Base-by-base conservation (phyloP, 2,329 filamentous ascomycete genomes). In the Hypoxylon sp. region DNA sequence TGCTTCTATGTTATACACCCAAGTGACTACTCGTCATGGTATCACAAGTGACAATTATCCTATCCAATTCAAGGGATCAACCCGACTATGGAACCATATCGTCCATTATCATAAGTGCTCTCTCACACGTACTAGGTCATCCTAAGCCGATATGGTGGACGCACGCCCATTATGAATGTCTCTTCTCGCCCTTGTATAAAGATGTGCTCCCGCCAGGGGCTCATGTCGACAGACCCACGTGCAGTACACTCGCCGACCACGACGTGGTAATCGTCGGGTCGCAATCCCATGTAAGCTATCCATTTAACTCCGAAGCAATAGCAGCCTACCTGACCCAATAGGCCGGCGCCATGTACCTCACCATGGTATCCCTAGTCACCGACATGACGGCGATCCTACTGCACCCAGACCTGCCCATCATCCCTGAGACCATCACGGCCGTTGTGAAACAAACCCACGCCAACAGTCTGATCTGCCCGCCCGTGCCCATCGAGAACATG, bases 141-240 rank as follows among this genome's bases (percentile, higher is more conserved):
- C 70, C 71, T 11, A 73, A 73, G 56, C 71, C 71, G 4, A 69
- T 73, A 6, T 72, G 69, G 63, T 73, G 71, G 70, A 73, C 65
- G 17, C 68, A 72, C 55, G 39, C 65, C 52, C 52, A 59, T 57
- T 56, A 58, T 43, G 41, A 58, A 28, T 68, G 37, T 20, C 50
- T 58, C 22, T 71, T 49, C 60, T 64, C 54, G 37, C 65, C 32
- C 30, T 43, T 65, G n/a, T 58, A 50, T 52, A 30, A 67, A 24
- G 61, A 48, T 34, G 60, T 63, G 17, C 59, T 63, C 4, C 65
- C 62, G 2, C 39, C 50, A 24, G 62, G 65, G 8, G 41, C 37
- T 6, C 41, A 51, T 4, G 56, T 55, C 5, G 62, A 65, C 11
- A 66, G 56, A 10, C 51, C 32, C 1, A 64, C 62, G 32, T 65